phyloP scores from a whole-genome alignment of 1,284 basidiomycete species.

The Ganoderma sp. region DNA sequence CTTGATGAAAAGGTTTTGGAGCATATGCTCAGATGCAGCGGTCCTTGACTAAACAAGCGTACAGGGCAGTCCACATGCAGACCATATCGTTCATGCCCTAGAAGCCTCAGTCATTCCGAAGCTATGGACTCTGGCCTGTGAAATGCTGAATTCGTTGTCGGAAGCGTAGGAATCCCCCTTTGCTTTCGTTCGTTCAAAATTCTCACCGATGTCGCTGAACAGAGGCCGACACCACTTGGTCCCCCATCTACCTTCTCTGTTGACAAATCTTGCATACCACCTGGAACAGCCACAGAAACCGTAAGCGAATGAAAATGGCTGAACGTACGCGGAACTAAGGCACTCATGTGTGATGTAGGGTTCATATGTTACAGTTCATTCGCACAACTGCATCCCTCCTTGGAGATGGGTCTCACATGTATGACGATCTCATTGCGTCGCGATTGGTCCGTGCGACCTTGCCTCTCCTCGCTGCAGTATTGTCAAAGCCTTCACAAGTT shows the following conservation, averaged over 20 bases:
- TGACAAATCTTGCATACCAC: slow-evolving; percentile 59
- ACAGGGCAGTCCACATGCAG: slow-evolving; percentile 56
- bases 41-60: neutral
- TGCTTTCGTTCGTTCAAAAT: neutral
- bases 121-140: slow-evolving; percentile 60
- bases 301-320: slow-evolving; percentile 47
- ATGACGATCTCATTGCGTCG: slow-evolving; percentile 55
- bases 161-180: slow-evolving; percentile 49
- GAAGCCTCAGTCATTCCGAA: slow-evolving; percentile 60
- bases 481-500: slow-evolving; percentile 49
- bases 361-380: slow-evolving; percentile 44
- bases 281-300: slow-evolving; percentile 59
- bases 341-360: neutral
- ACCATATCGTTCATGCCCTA: slow-evolving; percentile 55
- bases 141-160: slow-evolving; percentile 54
- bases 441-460: slow-evolving; percentile 64
- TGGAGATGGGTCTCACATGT: slow-evolving; percentile 50
- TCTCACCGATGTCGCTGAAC: neutral
- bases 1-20: slow-evolving; percentile 54
- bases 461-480: slow-evolving; percentile 54
- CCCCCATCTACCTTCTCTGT: slow-evolving; percentile 56
- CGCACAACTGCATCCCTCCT: slow-evolving; percentile 52
- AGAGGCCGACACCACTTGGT: slow-evolving; percentile 60
- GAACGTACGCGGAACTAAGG: neutral
- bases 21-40: neutral